These are phyloP conservation scores for Neurospora discreta DNA, from an alignment of 495 filamentous ascomycete genomes.

Conservation along the genomic window DNA sequence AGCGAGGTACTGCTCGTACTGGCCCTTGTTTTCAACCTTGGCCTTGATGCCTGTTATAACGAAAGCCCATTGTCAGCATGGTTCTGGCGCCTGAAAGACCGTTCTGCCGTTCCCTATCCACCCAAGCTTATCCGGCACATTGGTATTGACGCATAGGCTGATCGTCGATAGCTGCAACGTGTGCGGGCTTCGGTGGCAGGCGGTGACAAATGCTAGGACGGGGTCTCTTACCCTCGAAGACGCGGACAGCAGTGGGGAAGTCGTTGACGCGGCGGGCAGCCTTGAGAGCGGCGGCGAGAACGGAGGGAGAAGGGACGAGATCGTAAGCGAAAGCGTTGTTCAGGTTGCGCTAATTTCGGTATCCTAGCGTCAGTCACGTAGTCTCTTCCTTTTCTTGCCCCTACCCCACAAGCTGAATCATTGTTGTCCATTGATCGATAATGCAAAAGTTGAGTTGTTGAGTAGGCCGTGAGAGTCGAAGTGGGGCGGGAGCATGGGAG, in stretches of 20 bases:
- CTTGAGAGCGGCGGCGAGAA: slow-evolving; percentile 80
- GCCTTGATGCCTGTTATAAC: slow-evolving; percentile 73
- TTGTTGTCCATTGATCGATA: not conserved
- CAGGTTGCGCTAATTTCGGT: slow-evolving; percentile 68
- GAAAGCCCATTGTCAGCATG: not conserved
- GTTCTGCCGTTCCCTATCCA: not conserved
- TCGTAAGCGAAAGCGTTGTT: slow-evolving; percentile 99
- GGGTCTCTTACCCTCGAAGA: slow-evolving; percentile 76
- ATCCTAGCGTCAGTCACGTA: slow-evolving; percentile 4
- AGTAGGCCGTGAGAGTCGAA: not conserved
- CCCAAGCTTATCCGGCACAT: not conserved
- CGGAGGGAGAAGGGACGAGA: slow-evolving; percentile 88
- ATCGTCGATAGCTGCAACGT: not conserved
- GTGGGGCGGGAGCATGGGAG: not conserved
- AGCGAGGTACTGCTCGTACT: slow-evolving; percentile 95
- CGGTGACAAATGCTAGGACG: not conserved
- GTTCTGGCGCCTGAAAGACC: not conserved
- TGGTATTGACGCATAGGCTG: not conserved
- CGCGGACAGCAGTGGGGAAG: slow-evolving; percentile 91
- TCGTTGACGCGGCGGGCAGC: slow-evolving; percentile 95
- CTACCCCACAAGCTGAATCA: not conserved
- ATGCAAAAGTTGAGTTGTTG: slow-evolving; percentile 1
- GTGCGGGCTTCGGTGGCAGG: slow-evolving; percentile 6
- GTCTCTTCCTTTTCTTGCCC: not conserved
- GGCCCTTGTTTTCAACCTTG: slow-evolving; percentile 95